Evolutionary conservation across 1,284 basidiomycete species (phyloP).

Genomic region (Ustilago curta): DNA sequence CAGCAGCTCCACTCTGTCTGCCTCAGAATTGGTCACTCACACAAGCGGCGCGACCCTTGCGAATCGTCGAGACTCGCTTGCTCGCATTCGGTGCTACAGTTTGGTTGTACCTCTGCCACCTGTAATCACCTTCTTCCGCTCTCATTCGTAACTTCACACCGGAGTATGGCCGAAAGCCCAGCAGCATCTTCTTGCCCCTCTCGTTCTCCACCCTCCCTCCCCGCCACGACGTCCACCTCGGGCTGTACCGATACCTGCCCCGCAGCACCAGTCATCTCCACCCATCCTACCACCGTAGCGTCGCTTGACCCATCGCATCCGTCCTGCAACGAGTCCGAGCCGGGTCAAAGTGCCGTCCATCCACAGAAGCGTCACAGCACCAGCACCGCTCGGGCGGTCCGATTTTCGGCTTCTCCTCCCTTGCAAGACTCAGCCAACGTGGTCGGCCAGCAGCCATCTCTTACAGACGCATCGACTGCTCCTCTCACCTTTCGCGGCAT

Average conservation of each 20-base stretch:
- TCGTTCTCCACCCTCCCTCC: not conserved
- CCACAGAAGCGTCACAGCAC: constrained; percentile 1
- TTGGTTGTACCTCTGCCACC: too few relatives aligned
- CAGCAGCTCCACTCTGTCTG: not conserved
- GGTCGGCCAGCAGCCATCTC: not conserved
- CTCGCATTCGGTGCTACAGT: not conserved
- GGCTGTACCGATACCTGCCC: not conserved
- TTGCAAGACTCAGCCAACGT: constrained; percentile 2
- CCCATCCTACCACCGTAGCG: not conserved
- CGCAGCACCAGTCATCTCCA: not conserved
- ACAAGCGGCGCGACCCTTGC: too few relatives aligned
- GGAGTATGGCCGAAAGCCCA: constrained; percentile 32
- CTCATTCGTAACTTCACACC: not conserved
- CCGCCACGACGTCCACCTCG: constrained; percentile 2
- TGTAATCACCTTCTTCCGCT: not conserved
- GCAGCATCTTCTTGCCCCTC: constrained; percentile 3
- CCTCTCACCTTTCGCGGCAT: constrained; percentile 17
- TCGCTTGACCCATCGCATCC: not conserved
- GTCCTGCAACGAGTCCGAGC: too few relatives aligned
- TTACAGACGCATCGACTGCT: not conserved
- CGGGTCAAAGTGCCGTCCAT: not conserved
- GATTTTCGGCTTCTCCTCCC: constrained; percentile 12
- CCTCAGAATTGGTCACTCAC: constrained; percentile 1
- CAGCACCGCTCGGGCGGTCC: constrained; percentile 12
- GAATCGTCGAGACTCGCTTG: not conserved